Base-by-base conservation (phyloP, 1,139 yeast genomes). In the Yamadazyma triangularis region DNA sequence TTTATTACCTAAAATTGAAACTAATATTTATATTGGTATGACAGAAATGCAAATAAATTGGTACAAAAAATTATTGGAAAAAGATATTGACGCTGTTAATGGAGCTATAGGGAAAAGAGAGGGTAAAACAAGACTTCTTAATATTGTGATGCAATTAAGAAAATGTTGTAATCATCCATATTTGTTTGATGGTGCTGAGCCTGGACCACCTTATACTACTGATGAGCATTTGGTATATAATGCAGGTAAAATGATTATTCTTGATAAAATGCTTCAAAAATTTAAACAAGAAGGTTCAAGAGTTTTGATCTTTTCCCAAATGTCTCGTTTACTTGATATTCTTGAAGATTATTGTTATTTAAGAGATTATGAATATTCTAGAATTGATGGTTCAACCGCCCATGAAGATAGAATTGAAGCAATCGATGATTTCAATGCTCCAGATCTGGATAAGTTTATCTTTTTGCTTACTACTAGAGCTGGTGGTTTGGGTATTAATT, bases 141-240 rank as follows among this genome's bases (percentile, higher is more conserved):
- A 91, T 50, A 88, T 91, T 47, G 96, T 91, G 12, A 91, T 91
- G 98, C 98, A 91, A 56, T 67, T 91, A 42, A 73, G 97, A 47
- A 91, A 91, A 56, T 91, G 97, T 56, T 91, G 97, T 56, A 91
- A 91, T 50, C 98, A 91, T 58, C 98, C 98, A 0, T 91, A 91
- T 55, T 64, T 91, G 30, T 91, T 91, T 49, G 97, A 91, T 53
- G 97, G 98, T 24, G 98, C 98, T 1, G 98, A 91, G 55, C 97
- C 97, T 0, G 98, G 98, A 8, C 98, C 98, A 3, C 98, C 98
- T 1, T 91, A 74, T 52, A 89, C 97, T 2, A 91, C 96, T 1
- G 98, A 89, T 54, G 97, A 89, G 51, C 97, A 91, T 58, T 68
- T 91, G 44, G 80, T 91, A 8, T 79, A 55, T 56, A 91, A 91